These are phyloP conservation scores for Solanum sitiens DNA, from an alignment of 257 asterid species.

Conservation along the genomic window DNA sequence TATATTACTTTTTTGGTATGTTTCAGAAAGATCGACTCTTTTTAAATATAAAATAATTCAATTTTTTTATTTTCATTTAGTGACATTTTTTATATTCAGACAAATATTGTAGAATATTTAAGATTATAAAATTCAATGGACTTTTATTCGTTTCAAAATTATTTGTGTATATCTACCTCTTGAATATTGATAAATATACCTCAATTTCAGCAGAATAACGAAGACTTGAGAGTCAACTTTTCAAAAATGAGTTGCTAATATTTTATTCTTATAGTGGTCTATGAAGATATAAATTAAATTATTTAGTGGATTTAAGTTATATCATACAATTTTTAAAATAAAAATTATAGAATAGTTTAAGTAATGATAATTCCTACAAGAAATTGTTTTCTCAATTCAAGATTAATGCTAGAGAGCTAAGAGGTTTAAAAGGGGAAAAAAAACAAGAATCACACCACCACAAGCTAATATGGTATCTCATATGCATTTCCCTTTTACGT, in stretches of 20 bases:
- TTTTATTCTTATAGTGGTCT: neutral
- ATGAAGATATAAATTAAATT: neutral
- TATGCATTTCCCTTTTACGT: neutral
- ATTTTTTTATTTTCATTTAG: too few species aligned
- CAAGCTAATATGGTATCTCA: neutral
- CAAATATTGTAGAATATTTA: too few species aligned
- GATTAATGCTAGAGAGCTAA: neutral
- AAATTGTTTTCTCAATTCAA: neutral
- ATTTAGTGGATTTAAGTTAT: neutral
- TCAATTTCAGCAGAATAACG: neutral
- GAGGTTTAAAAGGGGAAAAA: neutral
- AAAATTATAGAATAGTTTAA: too few species aligned
- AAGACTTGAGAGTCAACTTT: neutral
- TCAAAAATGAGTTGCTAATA: neutral
- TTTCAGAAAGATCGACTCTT: too few species aligned
- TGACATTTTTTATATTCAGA: too few species aligned
- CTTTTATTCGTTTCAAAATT: too few species aligned
- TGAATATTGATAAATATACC: neutral
- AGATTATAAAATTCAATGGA: too few species aligned
- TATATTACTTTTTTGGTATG: rapidly evolving
- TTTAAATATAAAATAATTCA: too few species aligned
- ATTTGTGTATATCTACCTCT: too few species aligned
- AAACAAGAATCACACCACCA: neutral
- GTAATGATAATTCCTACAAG: neutral
- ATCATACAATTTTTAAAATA: neutral